phyloP scores from a whole-genome alignment of 129 eudicot genomes.

The Chrysanthemum makinoi region DNA sequence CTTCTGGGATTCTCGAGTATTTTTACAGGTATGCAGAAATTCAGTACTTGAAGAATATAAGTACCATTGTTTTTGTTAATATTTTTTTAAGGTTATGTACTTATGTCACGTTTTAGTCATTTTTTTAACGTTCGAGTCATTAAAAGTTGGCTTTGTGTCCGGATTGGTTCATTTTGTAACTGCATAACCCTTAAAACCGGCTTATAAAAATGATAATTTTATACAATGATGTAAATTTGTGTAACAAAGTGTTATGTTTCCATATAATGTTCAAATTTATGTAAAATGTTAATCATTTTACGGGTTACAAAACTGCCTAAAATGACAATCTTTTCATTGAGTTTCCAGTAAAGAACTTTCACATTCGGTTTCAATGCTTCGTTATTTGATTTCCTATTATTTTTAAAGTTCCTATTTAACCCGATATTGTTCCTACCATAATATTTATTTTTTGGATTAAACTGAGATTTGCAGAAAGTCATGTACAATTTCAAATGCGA shows the following conservation, averaged over 20 bases:
- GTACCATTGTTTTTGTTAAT: too few species aligned
- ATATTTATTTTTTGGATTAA: conserved; percentile 18
- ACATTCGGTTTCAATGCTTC: background rate
- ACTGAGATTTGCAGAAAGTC: conserved; percentile 90
- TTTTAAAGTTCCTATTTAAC: conserved; percentile 8
- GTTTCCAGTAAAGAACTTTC: background rate
- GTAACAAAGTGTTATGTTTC: too few species aligned
- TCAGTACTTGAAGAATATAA: background rate
- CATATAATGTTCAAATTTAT: too few species aligned
- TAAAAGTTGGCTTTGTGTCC: too few species aligned
- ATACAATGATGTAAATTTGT: too few species aligned
- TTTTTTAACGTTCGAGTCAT: background rate
- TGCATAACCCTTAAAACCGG: too few species aligned
- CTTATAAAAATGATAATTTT: too few species aligned
- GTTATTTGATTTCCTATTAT: background rate
- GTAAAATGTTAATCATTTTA: too few species aligned
- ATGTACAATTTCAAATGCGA: conserved; percentile 79
- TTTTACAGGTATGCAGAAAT: conserved; percentile 68
- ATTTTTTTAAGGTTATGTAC: conserved; percentile 13
- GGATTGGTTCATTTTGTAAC: too few species aligned
- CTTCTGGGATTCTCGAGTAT: conserved; percentile 88
- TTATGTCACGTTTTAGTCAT: too few species aligned
- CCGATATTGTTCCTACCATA: conserved; percentile 6
- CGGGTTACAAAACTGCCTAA: too few species aligned
- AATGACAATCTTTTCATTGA: background rate